Percentiles rank a stretch among this genome's conserved stretches.
Conservation (phyloP, 2,329 filamentous ascomycete species). For the Verticillium zaregamsianum region DNA sequence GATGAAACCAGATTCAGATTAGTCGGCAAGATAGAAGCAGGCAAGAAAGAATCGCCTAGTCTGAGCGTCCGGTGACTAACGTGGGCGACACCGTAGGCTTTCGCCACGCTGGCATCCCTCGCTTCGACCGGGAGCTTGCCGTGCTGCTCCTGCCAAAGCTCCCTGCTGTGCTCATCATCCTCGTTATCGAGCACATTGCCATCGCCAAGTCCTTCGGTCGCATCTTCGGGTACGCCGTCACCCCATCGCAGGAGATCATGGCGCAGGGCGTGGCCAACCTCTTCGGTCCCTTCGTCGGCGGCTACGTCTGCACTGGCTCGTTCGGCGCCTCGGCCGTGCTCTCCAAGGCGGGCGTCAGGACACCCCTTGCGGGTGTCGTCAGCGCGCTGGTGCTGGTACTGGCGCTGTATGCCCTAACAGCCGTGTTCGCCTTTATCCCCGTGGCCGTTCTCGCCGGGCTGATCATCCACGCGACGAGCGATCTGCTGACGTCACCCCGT, state of each 20-base stretch:
- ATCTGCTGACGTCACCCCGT: conserved; percentile 69
- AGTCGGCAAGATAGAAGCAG: conserved; percentile 62
- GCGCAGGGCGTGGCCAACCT: conserved; percentile 74
- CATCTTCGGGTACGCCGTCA: conserved; percentile 73
- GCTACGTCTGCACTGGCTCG: conserved; percentile 39
- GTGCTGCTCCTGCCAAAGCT: conserved; percentile 55
- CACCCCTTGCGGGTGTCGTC: conserved; percentile 73
- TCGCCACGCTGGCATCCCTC: conserved; percentile 56
- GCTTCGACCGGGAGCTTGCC: conserved; percentile 51
- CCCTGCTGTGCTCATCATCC: conserved; percentile 69
- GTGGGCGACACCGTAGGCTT: conserved; percentile 43
- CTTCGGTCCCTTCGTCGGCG: conserved; percentile 69
- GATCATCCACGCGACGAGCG: conserved; percentile 79
- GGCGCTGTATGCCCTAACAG: conserved; percentile 72
- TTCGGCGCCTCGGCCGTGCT: conserved; percentile 73
- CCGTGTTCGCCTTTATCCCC: conserved; percentile 79
- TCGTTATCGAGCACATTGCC: conserved; percentile 79
- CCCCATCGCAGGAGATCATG: conserved; percentile 75
- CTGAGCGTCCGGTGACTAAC: too few species aligned
- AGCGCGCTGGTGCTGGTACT: conserved; percentile 72
- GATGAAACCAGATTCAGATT: conserved; percentile 54
- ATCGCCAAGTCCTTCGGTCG: conserved; percentile 80
- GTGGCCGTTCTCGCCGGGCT: conserved; percentile 67
- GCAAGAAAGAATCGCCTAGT: conserved; percentile 19
- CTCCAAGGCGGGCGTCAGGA: conserved; percentile 77